These are phyloP conservation scores for Vanrija sp. DNA, from an alignment of 1,284 basidiomycete genomes.

Conservation along the genomic window DNA sequence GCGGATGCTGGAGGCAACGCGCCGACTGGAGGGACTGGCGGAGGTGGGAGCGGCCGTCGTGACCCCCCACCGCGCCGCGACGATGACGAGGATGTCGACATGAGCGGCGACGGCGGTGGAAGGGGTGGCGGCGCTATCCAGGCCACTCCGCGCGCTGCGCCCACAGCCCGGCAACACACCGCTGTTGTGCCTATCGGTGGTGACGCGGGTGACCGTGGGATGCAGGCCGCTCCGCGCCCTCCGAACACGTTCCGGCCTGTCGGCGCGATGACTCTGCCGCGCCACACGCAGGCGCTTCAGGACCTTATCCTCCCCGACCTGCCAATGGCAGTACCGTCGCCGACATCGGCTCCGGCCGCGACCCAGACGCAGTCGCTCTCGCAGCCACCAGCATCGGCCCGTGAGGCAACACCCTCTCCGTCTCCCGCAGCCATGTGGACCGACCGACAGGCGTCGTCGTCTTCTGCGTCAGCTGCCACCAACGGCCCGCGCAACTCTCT, in stretches of 20 bases:
- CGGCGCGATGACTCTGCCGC: no score
- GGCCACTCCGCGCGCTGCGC: slow-evolving; percentile 1
- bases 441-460: neutral
- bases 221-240: no score
- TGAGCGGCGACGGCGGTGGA: slow-evolving; percentile 7
- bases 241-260: no score
- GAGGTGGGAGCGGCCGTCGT: slow-evolving; percentile 11
- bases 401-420: neutral
- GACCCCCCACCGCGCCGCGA: slow-evolving; percentile 1
- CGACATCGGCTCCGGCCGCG: neutral
- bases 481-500: neutral
- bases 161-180: no score
- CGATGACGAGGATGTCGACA: slow-evolving; percentile 19
- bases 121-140: neutral
- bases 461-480: slow-evolving; percentile 2
- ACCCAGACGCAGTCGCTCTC: neutral
- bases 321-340: neutral
- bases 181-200: no score
- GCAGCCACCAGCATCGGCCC: neutral
- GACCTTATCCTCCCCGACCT: no score
- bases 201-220: no score
- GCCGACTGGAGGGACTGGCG: slow-evolving; percentile 14
- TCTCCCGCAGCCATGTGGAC: neutral
- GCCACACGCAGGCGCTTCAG: no score
- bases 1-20: slow-evolving; percentile 11